Base-by-base conservation (phyloP, 2,329 filamentous ascomycete species). In the Aspergillus floridensis region DNA sequence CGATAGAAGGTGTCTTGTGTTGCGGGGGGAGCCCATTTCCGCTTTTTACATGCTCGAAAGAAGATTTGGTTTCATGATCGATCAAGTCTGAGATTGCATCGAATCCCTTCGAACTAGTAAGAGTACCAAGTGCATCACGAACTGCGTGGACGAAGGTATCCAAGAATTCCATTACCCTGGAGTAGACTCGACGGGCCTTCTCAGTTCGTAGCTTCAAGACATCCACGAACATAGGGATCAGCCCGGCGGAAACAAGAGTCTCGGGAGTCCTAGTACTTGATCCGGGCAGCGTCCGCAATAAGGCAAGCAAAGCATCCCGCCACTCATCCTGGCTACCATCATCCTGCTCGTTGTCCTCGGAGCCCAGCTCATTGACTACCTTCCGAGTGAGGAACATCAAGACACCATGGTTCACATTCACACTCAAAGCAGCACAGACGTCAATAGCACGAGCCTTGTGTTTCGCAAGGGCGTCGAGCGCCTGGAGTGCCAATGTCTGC, bases 341-440 rank as follows among this genome's bases (percentile, higher is more conserved):
- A 64, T 87, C 83, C 22, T 84, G 81, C 14, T 75, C 73, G 44
- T 86, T 81, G 59, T 81, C 77, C 57, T 88, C 85, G 53, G 79
- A 80, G 59, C 83, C 86, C 78, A 99, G 88, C 63, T 92, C 90
- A 19, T 89, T 88, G 59, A 98, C 90, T 10, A 92, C 91, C 75
- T 96, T 97, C 58, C 93, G 86, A 53, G 96, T 89, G 65, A 97
- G 85, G 70, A 97, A 98, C 66, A 98, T 89, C 49, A 99, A 82
- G 31, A 98, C 89, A 14, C 95, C 96, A 68, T 99, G 96, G 68
- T 96, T 98, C 41, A 98, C 93, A 67, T 93, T 96, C 56, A 96
- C 91, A 69, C 92, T 96, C 47, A 99, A 80, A n/a, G 95, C 92
- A 47, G 91, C 88, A 63, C 92, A 88, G 24, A 99, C 89, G 72